Evolutionary conservation across 164 flowering plant genomes (phyloP).

Genomic region (Cinnamomum micranthum): DNA sequence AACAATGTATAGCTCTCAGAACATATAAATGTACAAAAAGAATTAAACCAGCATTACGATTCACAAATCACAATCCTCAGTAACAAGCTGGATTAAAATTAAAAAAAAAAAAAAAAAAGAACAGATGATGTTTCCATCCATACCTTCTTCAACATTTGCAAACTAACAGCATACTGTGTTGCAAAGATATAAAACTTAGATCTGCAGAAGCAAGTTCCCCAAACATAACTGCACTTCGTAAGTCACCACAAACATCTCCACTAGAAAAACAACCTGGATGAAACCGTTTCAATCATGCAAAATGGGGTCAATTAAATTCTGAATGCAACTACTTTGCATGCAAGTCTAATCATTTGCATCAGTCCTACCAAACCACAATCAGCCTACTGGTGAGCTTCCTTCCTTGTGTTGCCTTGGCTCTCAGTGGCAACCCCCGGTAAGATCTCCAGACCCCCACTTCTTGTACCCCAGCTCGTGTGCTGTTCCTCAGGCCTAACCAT

Average conservation of each 20-base stretch:
- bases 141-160: conserved; percentile 2
- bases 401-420: conserved; percentile 31
- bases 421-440: conserved; percentile 44
- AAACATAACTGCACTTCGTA: neutral
- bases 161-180: neutral
- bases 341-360: neutral
- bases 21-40: conserved; percentile 10
- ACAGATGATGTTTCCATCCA: neutral
- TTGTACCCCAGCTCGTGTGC: conserved; percentile 25
- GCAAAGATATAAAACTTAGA: neutral
- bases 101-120: neutral
- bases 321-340: neutral
- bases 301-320: no score
- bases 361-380: neutral
- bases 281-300: neutral
- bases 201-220: neutral
- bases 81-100: no score
- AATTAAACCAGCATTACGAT: conserved; percentile 15
- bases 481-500: conserved; percentile 42
- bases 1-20: neutral
- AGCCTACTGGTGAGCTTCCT: neutral
- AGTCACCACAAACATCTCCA: neutral
- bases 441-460: conserved; percentile 50
- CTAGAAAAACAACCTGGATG: conserved; percentile 2
- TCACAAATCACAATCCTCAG: conserved; percentile 4